phyloP scores from a whole-genome alignment of 129 eudicot genomes.

The Glebionis coronaria region DNA sequence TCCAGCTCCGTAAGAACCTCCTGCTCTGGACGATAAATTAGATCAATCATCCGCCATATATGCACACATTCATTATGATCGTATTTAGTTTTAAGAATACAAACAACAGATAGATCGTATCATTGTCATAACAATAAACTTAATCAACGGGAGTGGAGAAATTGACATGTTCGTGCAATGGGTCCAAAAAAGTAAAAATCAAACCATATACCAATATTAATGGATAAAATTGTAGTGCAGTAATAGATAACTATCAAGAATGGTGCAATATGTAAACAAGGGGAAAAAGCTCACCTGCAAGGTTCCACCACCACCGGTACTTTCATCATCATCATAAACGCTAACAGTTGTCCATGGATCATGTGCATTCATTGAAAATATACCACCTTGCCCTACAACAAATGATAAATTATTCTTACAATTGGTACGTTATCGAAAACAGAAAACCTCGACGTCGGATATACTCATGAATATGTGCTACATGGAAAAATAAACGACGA shows the following conservation, averaged over 20 bases:
- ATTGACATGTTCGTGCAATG: too few species aligned
- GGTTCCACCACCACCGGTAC: conserved; percentile 93
- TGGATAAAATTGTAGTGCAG: too few species aligned
- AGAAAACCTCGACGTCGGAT: background rate
- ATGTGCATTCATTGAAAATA: conserved; percentile 79
- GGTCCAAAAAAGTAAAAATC: too few species aligned
- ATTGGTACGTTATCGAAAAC: background rate
- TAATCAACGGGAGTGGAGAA: too few species aligned
- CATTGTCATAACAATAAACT: too few species aligned
- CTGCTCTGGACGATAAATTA: conserved; percentile 66
- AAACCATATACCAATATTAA: too few species aligned
- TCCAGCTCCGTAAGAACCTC: conserved; percentile 81
- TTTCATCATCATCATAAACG: conserved; percentile 82
- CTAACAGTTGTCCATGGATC: conserved; percentile 96
- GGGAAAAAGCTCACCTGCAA: conserved; percentile 29
- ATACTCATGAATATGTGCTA: too few species aligned
- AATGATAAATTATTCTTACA: background rate
- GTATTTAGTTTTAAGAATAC: background rate
- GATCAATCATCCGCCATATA: conserved; percentile 94
- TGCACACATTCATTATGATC: conserved; percentile 23
- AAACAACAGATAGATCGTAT: background rate
- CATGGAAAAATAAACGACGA: background rate
- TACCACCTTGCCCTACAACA: conserved; percentile 75
- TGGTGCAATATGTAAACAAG: too few species aligned
- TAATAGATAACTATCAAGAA: too few species aligned